phyloP scores from a whole-genome alignment of 306 rosid genomes.

The Carpinus fangiana region DNA sequence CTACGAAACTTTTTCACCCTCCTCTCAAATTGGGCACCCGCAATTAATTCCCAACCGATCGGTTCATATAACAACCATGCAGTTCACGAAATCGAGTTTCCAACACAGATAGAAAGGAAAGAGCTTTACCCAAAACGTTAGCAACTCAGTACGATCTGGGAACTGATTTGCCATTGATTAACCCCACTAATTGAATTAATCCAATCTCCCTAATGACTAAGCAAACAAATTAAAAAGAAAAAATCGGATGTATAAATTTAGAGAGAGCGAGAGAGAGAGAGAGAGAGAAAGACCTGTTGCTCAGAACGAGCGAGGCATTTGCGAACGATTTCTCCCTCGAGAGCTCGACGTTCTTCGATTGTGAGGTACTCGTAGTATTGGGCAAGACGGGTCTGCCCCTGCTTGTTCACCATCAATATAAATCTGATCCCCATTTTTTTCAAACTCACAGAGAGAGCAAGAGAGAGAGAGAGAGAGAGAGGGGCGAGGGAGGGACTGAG shows the following conservation, averaged over 20 bases:
- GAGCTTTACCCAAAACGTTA: neutral
- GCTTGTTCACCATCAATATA: conserved; percentile 92
- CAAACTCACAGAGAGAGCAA: neutral
- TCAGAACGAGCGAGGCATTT: conserved; percentile 91
- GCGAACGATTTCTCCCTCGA: conserved; percentile 90
- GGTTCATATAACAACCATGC: neutral
- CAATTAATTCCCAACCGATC: neutral
- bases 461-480: too few relatives aligned
- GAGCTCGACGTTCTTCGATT: conserved; percentile 83
- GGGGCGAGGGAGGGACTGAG: too few relatives aligned
- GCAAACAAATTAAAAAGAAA: neutral
- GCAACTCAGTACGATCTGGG: neutral
- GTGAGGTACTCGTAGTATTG: conserved; percentile 92
- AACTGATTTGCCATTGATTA: neutral
- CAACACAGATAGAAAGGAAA: neutral
- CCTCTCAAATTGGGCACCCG: neutral
- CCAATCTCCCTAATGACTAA: neutral
- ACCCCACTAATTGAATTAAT: neutral
- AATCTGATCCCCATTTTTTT: conserved; percentile 85
- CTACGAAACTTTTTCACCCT: neutral
- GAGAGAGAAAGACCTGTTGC: conserved; percentile 57
- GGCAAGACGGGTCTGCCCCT: conserved; percentile 93
- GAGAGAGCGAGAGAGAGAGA: neutral
- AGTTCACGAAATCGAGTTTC: neutral
- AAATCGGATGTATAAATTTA: neutral